Evolutionary conservation across 495 filamentous ascomycete genomes (phyloP).

Genomic region (Talaromyces wortmannii): DNA sequence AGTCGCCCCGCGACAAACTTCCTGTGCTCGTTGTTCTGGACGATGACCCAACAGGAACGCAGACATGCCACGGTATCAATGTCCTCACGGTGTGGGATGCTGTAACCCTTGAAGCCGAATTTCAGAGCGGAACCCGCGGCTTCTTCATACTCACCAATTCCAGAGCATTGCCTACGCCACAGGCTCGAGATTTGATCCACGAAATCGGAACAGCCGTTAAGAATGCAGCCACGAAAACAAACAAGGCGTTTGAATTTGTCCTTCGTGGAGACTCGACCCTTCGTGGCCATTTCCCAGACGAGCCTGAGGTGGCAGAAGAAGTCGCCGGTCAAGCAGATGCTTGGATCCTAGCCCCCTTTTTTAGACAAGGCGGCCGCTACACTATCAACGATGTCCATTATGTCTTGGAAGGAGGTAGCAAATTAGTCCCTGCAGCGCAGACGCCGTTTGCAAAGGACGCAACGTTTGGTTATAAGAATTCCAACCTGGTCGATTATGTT

Average conservation of each 20-base stretch:
- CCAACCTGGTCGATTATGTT: slow-evolving; percentile 42
- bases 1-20: not conserved
- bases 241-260: slow-evolving; percentile 39
- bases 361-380: slow-evolving; percentile 44
- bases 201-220: slow-evolving; percentile 40
- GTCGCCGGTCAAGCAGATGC: slow-evolving; percentile 37
- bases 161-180: slow-evolving; percentile 37
- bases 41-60: slow-evolving; percentile 51
- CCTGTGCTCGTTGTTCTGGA: slow-evolving; percentile 40
- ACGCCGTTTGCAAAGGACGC: slow-evolving; percentile 48
- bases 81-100: slow-evolving; percentile 49
- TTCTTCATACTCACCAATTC: slow-evolving; percentile 55
- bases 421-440: slow-evolving; percentile 34
- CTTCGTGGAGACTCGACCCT: slow-evolving; percentile 47
- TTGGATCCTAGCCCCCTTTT: slow-evolving; percentile 45
- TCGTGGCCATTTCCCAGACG: slow-evolving; percentile 46
- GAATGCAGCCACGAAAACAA: slow-evolving; percentile 27
- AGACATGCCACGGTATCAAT: slow-evolving; percentile 49
- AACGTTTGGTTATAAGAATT: slow-evolving; percentile 45
- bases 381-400: slow-evolving; percentile 50
- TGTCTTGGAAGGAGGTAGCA: slow-evolving; percentile 35
- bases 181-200: slow-evolving; percentile 32
- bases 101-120: slow-evolving; percentile 31
- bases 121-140: slow-evolving; percentile 24
- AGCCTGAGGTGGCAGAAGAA: slow-evolving; percentile 39